Evolutionary conservation across 345 rosid genomes (phyloP), one percentile per base, ranked within the genome.

Genomic region (Nasturtium officinale): DNA sequence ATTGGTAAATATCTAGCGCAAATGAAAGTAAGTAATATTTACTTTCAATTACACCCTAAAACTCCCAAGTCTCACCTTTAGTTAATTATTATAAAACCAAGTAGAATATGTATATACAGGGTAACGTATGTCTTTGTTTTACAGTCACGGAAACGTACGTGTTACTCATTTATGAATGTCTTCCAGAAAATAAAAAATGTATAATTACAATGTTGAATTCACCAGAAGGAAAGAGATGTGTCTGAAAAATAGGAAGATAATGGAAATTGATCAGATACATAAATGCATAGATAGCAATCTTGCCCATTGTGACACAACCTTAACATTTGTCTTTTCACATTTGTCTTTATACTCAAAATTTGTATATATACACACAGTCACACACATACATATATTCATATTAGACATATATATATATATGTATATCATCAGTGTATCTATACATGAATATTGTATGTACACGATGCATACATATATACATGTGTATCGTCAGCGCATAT

Each of bases 261-360:
- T 64, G 72, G 72, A 57, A 77, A 70, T 62, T 71, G 76, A 70
- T 60, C 21, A 57, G 78, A 78, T 61, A 60, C 78, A 67, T 67
- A 74, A 72, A 53, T 15, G 37, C 67, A 77, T 74, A 67, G 78
- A 77, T 74, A 67, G 77, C 77, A 69, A 79, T 67, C 63, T 50
- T 69, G 86, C 74, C 74, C 85, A 85, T 85, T 55, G 86, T 89
- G 91, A 90, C 92, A 83, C 79, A 89, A 87, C 96, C 98, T 90
- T 90, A 87, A 94, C 81, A 79, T 87, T 89, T 90, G 98, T 94
- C 97, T 87, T 86, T 89, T 86, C 92, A 89, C 82, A 73, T 87
- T 85, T 84, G 97, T 89, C 94, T 81, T 70, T 78, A 82, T 68
- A 23, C 74, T 67, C 55, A 48, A 16, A 7, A 21, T 4, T 20